Percentiles rank a stretch among this genome's conserved stretches.
Evolutionary conservation across 2,329 filamentous ascomycete genomes (phyloP).

Genomic region (Fusarium concolor): DNA sequence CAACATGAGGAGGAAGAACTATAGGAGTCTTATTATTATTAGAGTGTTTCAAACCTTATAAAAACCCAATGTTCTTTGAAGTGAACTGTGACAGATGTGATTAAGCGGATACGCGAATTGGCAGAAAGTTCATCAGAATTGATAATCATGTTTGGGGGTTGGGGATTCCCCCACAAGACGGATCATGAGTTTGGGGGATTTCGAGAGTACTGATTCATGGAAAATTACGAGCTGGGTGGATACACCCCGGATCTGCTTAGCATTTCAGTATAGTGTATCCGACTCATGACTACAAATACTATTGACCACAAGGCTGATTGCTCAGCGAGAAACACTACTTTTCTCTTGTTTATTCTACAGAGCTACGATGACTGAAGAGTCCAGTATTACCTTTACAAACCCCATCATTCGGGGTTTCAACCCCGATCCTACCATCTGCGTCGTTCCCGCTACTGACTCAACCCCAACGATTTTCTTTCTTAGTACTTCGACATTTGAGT

Average conservation of each 20-base stretch:
- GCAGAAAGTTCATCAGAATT: no score
- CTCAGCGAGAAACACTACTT: not conserved
- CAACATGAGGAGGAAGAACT: no score
- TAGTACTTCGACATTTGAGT: slow-evolving; percentile 72
- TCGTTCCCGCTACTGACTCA: slow-evolving; percentile 48
- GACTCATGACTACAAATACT: not conserved
- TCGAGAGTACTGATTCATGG: slow-evolving; percentile 9
- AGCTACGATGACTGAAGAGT: slow-evolving; percentile 10
- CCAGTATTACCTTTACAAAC: slow-evolving; percentile 52
- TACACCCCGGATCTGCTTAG: no score
- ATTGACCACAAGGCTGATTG: no score
- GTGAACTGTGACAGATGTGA: no score
- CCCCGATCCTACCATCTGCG: slow-evolving; percentile 66
- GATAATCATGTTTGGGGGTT: slow-evolving; percentile 5
- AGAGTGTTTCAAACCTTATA: no score
- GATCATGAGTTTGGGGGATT: not conserved
- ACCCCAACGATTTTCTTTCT: slow-evolving; percentile 62
- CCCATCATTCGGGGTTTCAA: slow-evolving; percentile 71
- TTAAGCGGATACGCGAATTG: no score
- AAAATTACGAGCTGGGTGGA: slow-evolving; percentile 4
- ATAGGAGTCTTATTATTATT: no score
- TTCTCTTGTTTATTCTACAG: not conserved
- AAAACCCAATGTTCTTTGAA: no score
- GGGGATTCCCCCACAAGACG: not conserved
- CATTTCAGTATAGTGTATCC: no score